A percentile compares a stretch with the other conserved stretches of the same genome.
Evolutionary conservation across 2,329 filamentous ascomycete genomes (phyloP).

Genomic region (Colletotrichum sp.): DNA sequence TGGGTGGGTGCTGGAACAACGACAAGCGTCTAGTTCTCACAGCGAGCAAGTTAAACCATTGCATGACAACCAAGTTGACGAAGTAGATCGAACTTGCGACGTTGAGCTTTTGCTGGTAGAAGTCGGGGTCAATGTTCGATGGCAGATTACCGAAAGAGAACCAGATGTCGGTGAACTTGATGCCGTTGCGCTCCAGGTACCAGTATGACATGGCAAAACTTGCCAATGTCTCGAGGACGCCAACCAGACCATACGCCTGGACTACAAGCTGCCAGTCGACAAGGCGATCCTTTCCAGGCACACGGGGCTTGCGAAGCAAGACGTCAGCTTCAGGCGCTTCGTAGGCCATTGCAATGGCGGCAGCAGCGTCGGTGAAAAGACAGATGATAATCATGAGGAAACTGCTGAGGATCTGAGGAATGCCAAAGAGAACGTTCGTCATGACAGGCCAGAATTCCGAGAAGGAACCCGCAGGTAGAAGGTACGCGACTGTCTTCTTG

Average conservation of each 20-base stretch:
- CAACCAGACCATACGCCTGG: conserved; percentile 75
- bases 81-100: conserved; percentile 79
- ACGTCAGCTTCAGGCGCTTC: conserved; percentile 80
- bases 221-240: conserved; percentile 63
- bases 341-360: conserved; percentile 76
- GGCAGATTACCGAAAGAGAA: conserved; percentile 67
- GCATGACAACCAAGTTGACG: conserved; percentile 81
- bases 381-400: conserved; percentile 76
- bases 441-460: conserved; percentile 79
- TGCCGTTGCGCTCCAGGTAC: conserved; percentile 67
- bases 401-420: conserved; percentile 75
- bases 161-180: conserved; percentile 70
- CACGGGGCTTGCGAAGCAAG: conserved; percentile 70
- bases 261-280: conserved; percentile 76
- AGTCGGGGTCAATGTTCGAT: conserved; percentile 55
- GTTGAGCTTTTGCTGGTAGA: conserved; percentile 61
- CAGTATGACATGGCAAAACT: conserved; percentile 72
- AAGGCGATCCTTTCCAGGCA: conserved; percentile 72
- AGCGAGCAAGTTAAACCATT: conserved; percentile 78
- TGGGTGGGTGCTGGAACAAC: conserved; percentile 75
- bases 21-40: conserved; percentile 69
- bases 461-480: conserved; percentile 76
- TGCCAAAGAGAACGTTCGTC: conserved; percentile 73
- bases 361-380: conserved; percentile 79
- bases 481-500: conserved; percentile 78